Evolutionary conservation across 805 yeast genomes (phyloP), one percentile per base, ranked within the genome.

Genomic region (Pichia scutulata): DNA sequence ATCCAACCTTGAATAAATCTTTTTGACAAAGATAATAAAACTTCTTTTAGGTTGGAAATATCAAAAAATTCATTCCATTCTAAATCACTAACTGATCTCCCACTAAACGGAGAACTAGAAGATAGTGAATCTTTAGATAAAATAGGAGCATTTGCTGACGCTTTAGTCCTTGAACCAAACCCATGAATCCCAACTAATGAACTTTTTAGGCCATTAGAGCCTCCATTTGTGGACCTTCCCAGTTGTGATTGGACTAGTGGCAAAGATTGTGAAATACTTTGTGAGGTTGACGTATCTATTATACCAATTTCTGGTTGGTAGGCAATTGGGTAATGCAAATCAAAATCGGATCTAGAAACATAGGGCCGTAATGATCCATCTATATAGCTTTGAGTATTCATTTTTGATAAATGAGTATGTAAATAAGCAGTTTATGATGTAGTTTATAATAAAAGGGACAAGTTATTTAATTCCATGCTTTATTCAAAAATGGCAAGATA

Each of bases 61-160:
- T 84, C 88, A 52, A 85, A 73, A 56, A 83, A 80, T 62, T 85
- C 92, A 49, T 69, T 73, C 62, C 84, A 73, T 60, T 83, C 89
- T 56, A 82, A 69, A 60, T 82, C 86, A 44, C 22, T 25, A 14
- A 52, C 44, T 1, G 57, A 50, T 44, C 46, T 52, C 7, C 50
- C 52, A 45, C 40, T 33, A 2, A 33, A 33, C 5, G 37, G n/a
- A 4, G 37, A 33, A n/a, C 2, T n/a, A 7, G 37, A 33, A n/a
- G 37, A 47, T 7, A 37, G 41, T 37, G 41, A 10, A 13, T 39
- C 48, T 14, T 42, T 41, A 6, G 45, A 39, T 10, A 30, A 37
- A n/a, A 46, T 16, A 24, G 49, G 47, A 16, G 52, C 39, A 39
- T 51, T 75, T 68, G 56, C 71, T 72, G 48, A 74, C 70, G 60